Evolutionary conservation across 371 early-diverging fungal genomes (phyloP), one percentile per base, ranked within the genome.

Genomic region (Mortierella polycephala): DNA sequence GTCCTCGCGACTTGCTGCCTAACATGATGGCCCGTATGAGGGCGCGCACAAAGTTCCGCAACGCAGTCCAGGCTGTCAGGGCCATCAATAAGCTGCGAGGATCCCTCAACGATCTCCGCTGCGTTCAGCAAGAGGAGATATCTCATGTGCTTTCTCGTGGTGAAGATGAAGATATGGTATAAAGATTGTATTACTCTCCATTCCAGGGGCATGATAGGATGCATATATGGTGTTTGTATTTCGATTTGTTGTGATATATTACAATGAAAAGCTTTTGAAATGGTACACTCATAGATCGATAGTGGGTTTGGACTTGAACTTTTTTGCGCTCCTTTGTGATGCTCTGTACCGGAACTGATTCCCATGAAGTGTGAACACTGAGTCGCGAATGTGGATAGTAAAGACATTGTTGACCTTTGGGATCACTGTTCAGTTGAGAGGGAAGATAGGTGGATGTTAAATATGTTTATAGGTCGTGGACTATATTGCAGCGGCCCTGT

Each of bases 271-370:
- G 30, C 30, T 30, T 30, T 30, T 30, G 30, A 30, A 30, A 30
- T 30, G 4, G 30, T 30, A 30, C 30, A 1, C 66, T 76, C 79
- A 89, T 54, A 97, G 74, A 67, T 95, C 95, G 41, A 95, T 88
- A 1, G 90, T 90, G 10, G 93, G 90, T 62, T 92, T 94, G 44
- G 86, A 79, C 64, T 96, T 96, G 83, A 96, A 96, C 75, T 98
- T 98, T 73, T 91, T 94, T 9, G 91, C 82, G 11, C 91, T 92
- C 52, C 98, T 85, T 57, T 95, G 95, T 18, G 92, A 86, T 0
- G 96, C 84, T 45, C 95, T 83, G 55, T 85, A 88, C 41, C 85
- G 83, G 62, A 96, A 85, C 69, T 96, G 94, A 73, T 92, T 88
- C 2, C 98, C 98, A 75, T 93, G 95, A 7, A 98, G 64, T 49